phyloP scores from a whole-genome alignment of 495 filamentous ascomycete species.

The Penicillium egyptiacum region DNA sequence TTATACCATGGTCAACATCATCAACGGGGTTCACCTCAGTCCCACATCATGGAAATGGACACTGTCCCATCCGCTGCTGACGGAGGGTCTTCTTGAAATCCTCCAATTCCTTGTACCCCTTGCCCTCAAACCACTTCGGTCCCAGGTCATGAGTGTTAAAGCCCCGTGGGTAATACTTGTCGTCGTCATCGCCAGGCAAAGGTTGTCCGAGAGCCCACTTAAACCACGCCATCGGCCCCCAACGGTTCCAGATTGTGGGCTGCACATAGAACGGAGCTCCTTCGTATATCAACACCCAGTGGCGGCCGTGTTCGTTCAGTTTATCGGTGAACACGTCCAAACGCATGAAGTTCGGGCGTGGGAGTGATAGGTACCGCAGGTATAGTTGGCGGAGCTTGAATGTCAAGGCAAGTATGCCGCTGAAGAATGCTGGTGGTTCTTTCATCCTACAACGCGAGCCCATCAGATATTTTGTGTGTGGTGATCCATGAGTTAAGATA shows the following conservation, averaged over 20 bases:
- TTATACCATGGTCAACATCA: background rate
- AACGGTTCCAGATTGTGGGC: constrained; percentile 58
- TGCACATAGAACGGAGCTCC: constrained; percentile 57
- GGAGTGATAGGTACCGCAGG: constrained; percentile 55
- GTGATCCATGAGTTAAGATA: background rate
- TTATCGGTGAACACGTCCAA: constrained; percentile 44
- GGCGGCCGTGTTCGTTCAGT: constrained; percentile 52
- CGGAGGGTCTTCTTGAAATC: constrained; percentile 34
- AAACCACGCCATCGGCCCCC: constrained; percentile 53
- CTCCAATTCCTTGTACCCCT: constrained; percentile 51
- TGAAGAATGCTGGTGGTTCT: constrained; percentile 38
- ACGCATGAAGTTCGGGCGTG: constrained; percentile 50
- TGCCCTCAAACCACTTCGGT: constrained; percentile 54
- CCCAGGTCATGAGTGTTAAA: constrained; percentile 60
- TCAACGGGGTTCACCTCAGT: background rate
- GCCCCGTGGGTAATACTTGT: constrained; percentile 58
- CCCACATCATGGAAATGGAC: constrained; percentile 44
- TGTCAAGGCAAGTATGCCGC: constrained; percentile 35
- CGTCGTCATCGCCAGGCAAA: constrained; percentile 58
- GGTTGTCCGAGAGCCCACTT: constrained; percentile 52
- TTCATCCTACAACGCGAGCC: constrained; percentile 35
- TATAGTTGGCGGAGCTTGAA: constrained; percentile 49
- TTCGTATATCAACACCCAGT: constrained; percentile 47
- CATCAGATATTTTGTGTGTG: background rate
- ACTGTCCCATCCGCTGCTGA: constrained; percentile 40